Evolutionary conservation across 2,329 filamentous ascomycete species (phyloP).

Genomic region (Claviceps digitariae): DNA sequence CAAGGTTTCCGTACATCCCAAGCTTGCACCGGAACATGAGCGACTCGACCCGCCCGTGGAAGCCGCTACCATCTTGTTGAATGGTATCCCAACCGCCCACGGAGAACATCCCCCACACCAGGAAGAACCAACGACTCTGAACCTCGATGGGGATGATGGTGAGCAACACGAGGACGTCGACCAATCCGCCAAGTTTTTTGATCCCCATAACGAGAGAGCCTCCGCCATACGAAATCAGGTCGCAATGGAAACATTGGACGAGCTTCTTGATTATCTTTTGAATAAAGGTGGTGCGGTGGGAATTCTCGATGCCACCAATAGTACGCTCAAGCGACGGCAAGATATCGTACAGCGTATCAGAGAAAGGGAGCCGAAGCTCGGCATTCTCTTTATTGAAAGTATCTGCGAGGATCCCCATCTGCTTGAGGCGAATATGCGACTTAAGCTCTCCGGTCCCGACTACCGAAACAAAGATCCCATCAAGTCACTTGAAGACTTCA

Average conservation of each 20-base stretch:
- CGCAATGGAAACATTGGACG: constrained; percentile 82
- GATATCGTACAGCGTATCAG: constrained; percentile 75
- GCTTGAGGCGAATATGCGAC: constrained; percentile 89
- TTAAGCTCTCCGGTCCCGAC: constrained; percentile 91
- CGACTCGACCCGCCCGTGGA: constrained; percentile 33
- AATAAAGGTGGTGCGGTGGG: constrained; percentile 74
- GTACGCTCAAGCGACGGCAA: constrained; percentile 74
- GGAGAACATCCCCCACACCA: constrained; percentile 14
- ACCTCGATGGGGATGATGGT: constrained; percentile 17
- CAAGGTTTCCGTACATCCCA: constrained; percentile 21
- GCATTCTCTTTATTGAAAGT: constrained; percentile 90
- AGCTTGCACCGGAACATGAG: constrained; percentile 20
- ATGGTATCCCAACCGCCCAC: constrained; percentile 30
- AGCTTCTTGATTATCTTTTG: constrained; percentile 80
- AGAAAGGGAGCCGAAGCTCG: constrained; percentile 69
- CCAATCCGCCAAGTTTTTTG: constrained; percentile 87
- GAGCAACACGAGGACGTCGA: constrained; percentile 44
- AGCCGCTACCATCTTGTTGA: constrained; percentile 44
- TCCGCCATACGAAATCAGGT: constrained; percentile 79
- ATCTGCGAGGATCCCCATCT: constrained; percentile 76
- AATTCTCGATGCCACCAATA: constrained; percentile 95
- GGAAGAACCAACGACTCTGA: constrained; percentile 25
- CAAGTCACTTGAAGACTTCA: constrained; percentile 80
- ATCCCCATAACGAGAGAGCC: constrained; percentile 73
- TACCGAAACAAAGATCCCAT: constrained; percentile 88